These are phyloP conservation scores for Adansonia madagascariensis DNA, from an alignment of 441 rosid species.

Conservation along the genomic window DNA sequence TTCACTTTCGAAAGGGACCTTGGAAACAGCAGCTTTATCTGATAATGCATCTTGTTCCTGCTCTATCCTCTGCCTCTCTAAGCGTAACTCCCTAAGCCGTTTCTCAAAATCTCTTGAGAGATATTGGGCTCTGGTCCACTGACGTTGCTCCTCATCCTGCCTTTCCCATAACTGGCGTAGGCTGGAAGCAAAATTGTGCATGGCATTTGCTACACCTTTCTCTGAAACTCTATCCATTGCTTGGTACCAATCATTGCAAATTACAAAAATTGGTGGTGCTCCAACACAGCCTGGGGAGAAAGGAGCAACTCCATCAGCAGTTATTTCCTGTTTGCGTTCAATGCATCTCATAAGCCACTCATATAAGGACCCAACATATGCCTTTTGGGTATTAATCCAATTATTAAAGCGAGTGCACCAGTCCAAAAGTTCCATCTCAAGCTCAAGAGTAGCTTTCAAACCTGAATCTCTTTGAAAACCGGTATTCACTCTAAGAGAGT, in stretches of 20 bases:
- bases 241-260: constrained; percentile 85
- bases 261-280: constrained; percentile 73
- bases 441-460: constrained; percentile 67
- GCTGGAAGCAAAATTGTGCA: constrained; percentile 67
- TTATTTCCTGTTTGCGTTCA: constrained; percentile 60
- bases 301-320: constrained; percentile 83
- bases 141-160: constrained; percentile 72
- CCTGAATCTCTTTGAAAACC: constrained; percentile 59
- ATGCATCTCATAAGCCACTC: constrained; percentile 76
- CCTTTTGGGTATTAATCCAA: constrained; percentile 74
- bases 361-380: constrained; percentile 61
- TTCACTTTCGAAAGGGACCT: constrained; percentile 59
- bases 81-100: constrained; percentile 46
- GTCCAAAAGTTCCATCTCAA: constrained; percentile 73
- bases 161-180: constrained; percentile 78
- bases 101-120: constrained; percentile 71
- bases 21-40: constrained; percentile 54
- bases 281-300: constrained; percentile 81
- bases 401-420: constrained; percentile 69
- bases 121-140: constrained; percentile 64
- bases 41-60: constrained; percentile 52
- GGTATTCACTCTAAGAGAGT: constrained; percentile 58
- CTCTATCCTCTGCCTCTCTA: constrained; percentile 50
- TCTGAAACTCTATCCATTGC: constrained; percentile 69
- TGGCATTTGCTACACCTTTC: constrained; percentile 57